These are phyloP conservation scores for Aquilaria malaccensis DNA, from an alignment of 345 rosid species.

Conservation along the genomic window DNA sequence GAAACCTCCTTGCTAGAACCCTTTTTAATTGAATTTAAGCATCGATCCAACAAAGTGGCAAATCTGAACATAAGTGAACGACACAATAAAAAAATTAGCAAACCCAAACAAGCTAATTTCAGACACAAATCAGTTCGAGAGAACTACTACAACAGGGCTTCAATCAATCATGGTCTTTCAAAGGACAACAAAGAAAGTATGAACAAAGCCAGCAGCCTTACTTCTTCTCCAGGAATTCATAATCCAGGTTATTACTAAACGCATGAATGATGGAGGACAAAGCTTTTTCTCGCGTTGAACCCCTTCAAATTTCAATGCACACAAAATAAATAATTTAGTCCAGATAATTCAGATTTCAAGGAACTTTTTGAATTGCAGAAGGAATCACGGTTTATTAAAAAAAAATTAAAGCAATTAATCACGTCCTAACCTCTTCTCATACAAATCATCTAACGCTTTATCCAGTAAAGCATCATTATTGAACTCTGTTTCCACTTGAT, in stretches of 20 bases:
- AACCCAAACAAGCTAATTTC: no score
- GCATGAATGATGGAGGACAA: constrained; percentile 58
- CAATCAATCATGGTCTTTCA: no score
- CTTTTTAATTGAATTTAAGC: constrained; percentile 54
- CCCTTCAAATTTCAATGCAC: constrained; percentile 29
- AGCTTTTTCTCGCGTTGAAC: constrained; percentile 83
- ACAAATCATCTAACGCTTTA: constrained; percentile 77
- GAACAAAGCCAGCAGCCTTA: constrained; percentile 20
- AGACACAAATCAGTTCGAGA: no score
- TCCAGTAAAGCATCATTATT: constrained; percentile 63
- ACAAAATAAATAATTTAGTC: no score
- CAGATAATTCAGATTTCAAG: no score
- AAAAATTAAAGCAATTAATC: not conserved
- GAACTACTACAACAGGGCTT: no score
- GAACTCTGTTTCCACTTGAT: constrained; percentile 63
- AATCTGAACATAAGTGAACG: constrained; percentile 30
- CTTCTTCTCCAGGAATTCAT: constrained; percentile 77
- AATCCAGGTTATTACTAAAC: constrained; percentile 60
- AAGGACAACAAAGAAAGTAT: not conserved
- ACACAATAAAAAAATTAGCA: no score
- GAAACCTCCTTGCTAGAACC: constrained; percentile 70
- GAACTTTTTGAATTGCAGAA: no score
- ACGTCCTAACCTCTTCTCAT: constrained; percentile 53
- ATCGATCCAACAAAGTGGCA: constrained; percentile 78
- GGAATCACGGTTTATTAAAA: no score